Conservation (phyloP, 2,329 filamentous ascomycete species). For the Septoria petroselini region DNA sequence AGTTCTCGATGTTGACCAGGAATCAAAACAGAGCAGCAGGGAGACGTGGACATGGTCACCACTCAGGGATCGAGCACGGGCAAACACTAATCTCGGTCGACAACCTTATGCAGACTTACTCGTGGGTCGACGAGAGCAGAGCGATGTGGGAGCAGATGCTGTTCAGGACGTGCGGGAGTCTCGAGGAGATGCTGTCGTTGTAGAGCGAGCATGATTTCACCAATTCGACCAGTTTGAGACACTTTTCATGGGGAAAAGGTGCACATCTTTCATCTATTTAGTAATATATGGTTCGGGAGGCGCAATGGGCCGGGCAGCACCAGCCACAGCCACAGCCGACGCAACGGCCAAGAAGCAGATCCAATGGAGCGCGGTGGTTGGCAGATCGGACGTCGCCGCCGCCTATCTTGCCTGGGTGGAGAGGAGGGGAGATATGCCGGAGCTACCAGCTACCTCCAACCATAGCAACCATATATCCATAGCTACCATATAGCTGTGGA, state of each 20-base stretch:
- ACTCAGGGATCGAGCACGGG: slow-evolving; percentile 5
- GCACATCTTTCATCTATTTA: not conserved
- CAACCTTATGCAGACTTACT: slow-evolving; percentile 1
- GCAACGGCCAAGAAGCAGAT: not conserved
- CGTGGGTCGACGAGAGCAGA: too few relatives aligned
- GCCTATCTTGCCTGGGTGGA: not conserved
- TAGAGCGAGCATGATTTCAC: not conserved
- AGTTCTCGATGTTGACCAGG: not conserved
- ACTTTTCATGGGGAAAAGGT: too few relatives aligned
- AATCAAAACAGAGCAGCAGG: not conserved
- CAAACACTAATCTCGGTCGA: slow-evolving; percentile 7
- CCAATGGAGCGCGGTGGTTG: not conserved
- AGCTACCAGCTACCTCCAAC: not conserved
- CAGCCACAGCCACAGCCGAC: not conserved
- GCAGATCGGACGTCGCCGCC: slow-evolving; percentile 4
- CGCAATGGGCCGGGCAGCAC: not conserved
- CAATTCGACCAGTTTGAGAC: too few relatives aligned
- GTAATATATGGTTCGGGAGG: not conserved
- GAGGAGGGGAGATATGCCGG: slow-evolving; percentile 1
- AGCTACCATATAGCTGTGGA: not conserved
- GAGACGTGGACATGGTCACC: not conserved
- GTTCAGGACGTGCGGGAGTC: too few relatives aligned
- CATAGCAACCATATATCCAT: not conserved
- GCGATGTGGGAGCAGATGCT: too few relatives aligned
- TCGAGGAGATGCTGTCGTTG: not conserved